phyloP scores from a whole-genome alignment of 306 rosid species.

The Psophocarpus tetragonolobus region DNA sequence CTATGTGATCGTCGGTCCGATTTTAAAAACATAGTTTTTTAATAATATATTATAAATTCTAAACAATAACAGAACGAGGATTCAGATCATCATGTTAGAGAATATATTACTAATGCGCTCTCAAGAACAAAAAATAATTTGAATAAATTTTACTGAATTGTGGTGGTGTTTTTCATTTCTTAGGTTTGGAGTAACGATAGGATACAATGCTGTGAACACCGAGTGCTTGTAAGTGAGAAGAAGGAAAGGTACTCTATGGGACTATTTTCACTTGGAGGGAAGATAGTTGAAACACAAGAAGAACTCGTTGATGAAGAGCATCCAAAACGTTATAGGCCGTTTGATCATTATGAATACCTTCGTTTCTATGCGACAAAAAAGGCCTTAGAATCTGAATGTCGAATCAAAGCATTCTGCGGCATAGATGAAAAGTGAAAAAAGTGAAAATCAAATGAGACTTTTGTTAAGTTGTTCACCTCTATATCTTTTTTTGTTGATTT shows the following conservation, averaged over 20 bases:
- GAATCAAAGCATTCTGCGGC: slow-evolving; percentile 41
- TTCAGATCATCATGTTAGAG: too few relatives aligned
- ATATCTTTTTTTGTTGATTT: too few relatives aligned
- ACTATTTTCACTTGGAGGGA: slow-evolving; percentile 30
- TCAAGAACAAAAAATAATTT: background rate
- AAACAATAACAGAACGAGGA: too few relatives aligned
- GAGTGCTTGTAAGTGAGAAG: slow-evolving; percentile 30
- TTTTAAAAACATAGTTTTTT: too few relatives aligned
- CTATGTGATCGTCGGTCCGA: too few relatives aligned
- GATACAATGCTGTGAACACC: slow-evolving; percentile 31
- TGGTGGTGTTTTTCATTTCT: background rate
- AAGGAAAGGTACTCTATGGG: slow-evolving; percentile 40
- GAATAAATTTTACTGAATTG: background rate
- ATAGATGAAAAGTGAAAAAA: slow-evolving; percentile 18
- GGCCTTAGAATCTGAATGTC: slow-evolving; percentile 22
- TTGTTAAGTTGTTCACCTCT: background rate
- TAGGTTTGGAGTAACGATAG: slow-evolving; percentile 45
- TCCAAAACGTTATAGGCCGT: slow-evolving; percentile 32
- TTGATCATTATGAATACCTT: slow-evolving; percentile 38
- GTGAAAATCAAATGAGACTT: background rate
- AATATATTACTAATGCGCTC: too few relatives aligned
- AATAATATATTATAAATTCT: too few relatives aligned
- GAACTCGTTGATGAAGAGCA: slow-evolving; percentile 44
- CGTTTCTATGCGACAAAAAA: background rate
- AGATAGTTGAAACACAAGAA: slow-evolving; percentile 23